Base-by-base conservation (phyloP, 140 eudicot genomes). In the Anethum foeniculum region DNA sequence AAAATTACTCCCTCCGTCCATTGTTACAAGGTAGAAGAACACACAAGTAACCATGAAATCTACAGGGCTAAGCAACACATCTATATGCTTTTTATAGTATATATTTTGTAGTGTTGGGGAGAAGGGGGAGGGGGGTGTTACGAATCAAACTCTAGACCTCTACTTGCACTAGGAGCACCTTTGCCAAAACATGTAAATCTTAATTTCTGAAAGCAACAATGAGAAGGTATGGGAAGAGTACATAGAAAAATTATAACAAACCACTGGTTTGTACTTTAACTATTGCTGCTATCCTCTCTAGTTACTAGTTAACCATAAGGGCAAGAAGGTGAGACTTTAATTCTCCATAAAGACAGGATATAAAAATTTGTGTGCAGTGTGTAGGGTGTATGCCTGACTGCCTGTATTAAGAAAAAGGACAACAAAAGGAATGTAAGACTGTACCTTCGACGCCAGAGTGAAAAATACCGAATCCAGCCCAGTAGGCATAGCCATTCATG, bases 391-490 rank as follows among this genome's bases (percentile, higher is more conserved):
- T n/a, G 32, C 3, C 34, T 3, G 32, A n/a, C 9, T 25, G 41
- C 21, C 1, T 36, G 41, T 44, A 73, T 10, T 9, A n/a, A 44
- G 1, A 34, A 5, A 75, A n/a, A 44, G 4, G 5, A 60, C 34
- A 60, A 23, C 1, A 43, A 44, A 44, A 44, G 78, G 27, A 8
- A 16, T 5, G 7, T 13, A 28, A 0, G 34, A 38, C 36, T 2
- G 49, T 85, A 82, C 88, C 88, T 85, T 85, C 88, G 5, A 82
- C 86, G 34, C 88, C 88, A 18, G 86, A 79, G 72, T 82, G 86
- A 62, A 80, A 86, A 43, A 86, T 77, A 65, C 90, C 88, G 10
- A 88, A 81, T 69, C 89, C 92, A 34, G 86, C 85, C 92, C 90
- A 86, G 39, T 84, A 84, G 41, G 84, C 84, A 56, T 84, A 86